These are phyloP conservation scores for Penicillium sp. DNA, from an alignment of 2,329 filamentous ascomycete species.

Conservation along the genomic window DNA sequence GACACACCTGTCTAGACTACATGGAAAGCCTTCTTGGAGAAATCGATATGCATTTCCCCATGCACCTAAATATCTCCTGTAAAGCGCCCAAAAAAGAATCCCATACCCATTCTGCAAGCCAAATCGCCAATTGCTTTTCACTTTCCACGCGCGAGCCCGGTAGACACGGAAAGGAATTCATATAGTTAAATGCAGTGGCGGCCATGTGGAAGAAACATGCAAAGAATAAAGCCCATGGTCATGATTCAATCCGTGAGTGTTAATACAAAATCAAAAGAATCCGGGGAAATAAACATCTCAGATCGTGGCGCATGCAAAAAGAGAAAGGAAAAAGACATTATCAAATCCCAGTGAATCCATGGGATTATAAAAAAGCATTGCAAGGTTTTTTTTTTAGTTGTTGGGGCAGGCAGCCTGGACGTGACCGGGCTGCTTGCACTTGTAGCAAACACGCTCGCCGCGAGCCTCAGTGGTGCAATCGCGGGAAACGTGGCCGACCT, in stretches of 20 bases:
- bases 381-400: conserved; percentile 58
- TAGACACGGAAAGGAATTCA: conserved; percentile 21
- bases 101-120: conserved; percentile 29
- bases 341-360: too few relatives aligned
- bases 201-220: conserved; percentile 16
- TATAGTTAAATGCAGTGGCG: conserved; percentile 11
- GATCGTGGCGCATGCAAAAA: conserved; percentile 31
- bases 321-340: conserved; percentile 8
- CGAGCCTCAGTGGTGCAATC: conserved; percentile 94
- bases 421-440: conserved; percentile 85
- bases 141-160: conserved; percentile 19
- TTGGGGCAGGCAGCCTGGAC: conserved; percentile 93
- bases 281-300: conserved; percentile 32
- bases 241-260: conserved; percentile 26
- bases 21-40: conserved; percentile 10
- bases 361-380: conserved; percentile 28
- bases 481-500: conserved; percentile 91
- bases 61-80: conserved; percentile 26
- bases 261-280: conserved; percentile 25
- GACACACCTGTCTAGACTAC: not conserved
- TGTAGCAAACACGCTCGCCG: conserved; percentile 97
- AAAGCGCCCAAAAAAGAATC: conserved; percentile 23
- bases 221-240: conserved; percentile 28
- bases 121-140: conserved; percentile 28
- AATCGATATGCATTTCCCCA: conserved; percentile 23